Conservation (phyloP, 192 early-diverging fungal species). For the Backusella mclennaniae region DNA sequence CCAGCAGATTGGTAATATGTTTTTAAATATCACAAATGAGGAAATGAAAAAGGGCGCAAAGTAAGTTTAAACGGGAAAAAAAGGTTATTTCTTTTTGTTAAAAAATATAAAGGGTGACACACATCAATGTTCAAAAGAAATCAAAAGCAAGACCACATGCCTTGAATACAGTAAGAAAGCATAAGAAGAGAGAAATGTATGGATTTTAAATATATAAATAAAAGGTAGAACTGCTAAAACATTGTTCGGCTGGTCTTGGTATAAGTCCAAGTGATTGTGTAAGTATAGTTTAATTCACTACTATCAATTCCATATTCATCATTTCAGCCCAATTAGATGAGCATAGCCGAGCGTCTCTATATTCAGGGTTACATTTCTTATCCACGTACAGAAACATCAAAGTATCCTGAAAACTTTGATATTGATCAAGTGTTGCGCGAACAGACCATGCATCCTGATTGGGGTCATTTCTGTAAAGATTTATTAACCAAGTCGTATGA, state of each 20-base stretch:
- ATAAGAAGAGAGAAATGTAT: not conserved
- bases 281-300: not conserved
- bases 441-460: conserved; percentile 38
- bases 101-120: not conserved
- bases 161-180: conserved; percentile 25
- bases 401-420: conserved; percentile 49
- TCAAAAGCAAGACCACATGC: conserved; percentile 31
- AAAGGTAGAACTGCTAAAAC: conserved; percentile 47
- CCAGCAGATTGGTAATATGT: conserved; percentile 38
- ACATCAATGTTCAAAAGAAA: conserved; percentile 23
- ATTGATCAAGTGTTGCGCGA: conserved; percentile 32
- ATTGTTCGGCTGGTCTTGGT: conserved; percentile 45
- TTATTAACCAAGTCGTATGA: conserved; percentile 34
- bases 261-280: conserved; percentile 48
- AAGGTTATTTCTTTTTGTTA: not conserved
- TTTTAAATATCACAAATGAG: conserved; percentile 35
- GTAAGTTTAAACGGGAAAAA: conserved; percentile 26
- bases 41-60: conserved; percentile 30
- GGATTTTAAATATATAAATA: not conserved
- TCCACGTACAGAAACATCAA: conserved; percentile 51
- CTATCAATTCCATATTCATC: not conserved
- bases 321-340: conserved; percentile 29
- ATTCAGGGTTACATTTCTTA: conserved; percentile 52
- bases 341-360: conserved; percentile 48
- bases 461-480: conserved; percentile 35